Evolutionary conservation across 257 asterid genomes (phyloP).

Genomic region (Solanum tacnaense): DNA sequence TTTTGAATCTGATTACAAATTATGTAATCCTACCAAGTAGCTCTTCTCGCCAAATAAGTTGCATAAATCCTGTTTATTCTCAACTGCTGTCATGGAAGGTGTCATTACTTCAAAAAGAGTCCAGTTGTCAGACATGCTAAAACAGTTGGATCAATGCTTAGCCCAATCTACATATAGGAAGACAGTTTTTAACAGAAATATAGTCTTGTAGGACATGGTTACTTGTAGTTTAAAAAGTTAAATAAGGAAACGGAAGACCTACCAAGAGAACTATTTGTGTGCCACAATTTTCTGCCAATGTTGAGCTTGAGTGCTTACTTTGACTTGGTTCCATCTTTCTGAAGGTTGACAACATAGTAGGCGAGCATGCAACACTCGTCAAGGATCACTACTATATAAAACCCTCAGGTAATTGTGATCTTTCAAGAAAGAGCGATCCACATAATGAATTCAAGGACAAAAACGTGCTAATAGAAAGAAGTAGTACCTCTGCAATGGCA

Average conservation of each 20-base stretch:
- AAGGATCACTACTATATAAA: constrained; percentile 79
- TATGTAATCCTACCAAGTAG: background rate
- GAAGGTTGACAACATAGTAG: constrained; percentile 64
- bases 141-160: background rate
- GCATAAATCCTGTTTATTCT: background rate
- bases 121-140: background rate
- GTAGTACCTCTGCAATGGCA: constrained; percentile 54
- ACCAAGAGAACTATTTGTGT: background rate
- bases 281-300: background rate
- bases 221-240: background rate
- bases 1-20: background rate
- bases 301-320: background rate
- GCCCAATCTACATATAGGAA: background rate
- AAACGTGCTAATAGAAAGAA: constrained; percentile 78
- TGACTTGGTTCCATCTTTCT: background rate
- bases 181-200: background rate
- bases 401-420: constrained; percentile 81
- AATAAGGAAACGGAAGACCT: background rate
- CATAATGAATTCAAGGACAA: constrained; percentile 75
- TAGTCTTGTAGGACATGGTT: background rate
- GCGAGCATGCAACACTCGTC: constrained; percentile 62
- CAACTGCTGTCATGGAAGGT: background rate
- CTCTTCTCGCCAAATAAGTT: background rate
- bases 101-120: background rate
- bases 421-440: constrained; percentile 86